Base-by-base conservation (phyloP, 805 yeast genomes). In the Suhomyces vadensis region DNA sequence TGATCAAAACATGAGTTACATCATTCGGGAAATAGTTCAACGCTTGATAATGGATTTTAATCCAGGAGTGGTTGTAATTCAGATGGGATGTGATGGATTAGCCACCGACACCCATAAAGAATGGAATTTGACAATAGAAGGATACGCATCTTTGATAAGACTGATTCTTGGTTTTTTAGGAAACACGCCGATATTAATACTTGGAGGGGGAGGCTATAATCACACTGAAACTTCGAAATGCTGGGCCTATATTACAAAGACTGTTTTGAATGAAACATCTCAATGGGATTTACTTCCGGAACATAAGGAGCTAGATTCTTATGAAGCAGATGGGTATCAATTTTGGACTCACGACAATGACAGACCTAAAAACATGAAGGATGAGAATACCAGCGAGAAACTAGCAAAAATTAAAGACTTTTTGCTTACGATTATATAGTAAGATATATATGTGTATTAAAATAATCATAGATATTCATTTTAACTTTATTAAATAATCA, bases 131-230 rank as follows among this genome's bases (percentile, higher is more conserved):
- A 75, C 84, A 0, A 72, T 81, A 6, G 58, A 61, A 31, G 86
- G 84, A 0, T 66, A 73, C 16, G 73, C 75, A 0, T 22, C 55
- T 1, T 61, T 60, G 5, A 58, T 82, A 4, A 29, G 47, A 9
- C 4, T 75, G 14, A 38, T 73, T 1, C 16, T 52, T 2, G 42
- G 46, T n/a, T 37, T 54, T 41, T 35, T 58, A 16, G 36, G 56
- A 1, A 39, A 53, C 1, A 39, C 52, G 3, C 81, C 81, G 0
- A 57, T 70, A 0, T 42, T 83, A 42, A 44, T 86, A 5, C 64
- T 85, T 1, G 92, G 92, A 0, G 94, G 94, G 2, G 94, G 94
- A 2, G 94, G 92, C 0, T 86, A 86, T 56, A 79, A 83, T 48
- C 79, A 74, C 48, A 57, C 69, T 2, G 82, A 84, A 47, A 73